These are phyloP conservation scores for Tilletia indica DNA, from an alignment of 1,284 basidiomycete species.

Conservation along the genomic window DNA sequence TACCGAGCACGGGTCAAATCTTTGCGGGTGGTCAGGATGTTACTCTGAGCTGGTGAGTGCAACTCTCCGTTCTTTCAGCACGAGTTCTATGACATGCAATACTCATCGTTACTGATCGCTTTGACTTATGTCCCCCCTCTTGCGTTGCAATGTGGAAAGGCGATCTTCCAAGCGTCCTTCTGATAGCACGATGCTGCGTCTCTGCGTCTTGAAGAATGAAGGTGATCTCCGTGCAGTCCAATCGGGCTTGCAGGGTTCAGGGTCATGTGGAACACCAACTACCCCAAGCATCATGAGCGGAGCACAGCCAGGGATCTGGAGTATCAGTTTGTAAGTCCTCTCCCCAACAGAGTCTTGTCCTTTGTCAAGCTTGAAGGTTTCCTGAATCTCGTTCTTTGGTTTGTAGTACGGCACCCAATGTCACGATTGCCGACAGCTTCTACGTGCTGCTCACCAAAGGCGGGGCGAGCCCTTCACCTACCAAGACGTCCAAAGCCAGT, in stretches of 20 bases:
- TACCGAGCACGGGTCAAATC: slow-evolving; percentile 3
- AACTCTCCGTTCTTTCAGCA: neutral
- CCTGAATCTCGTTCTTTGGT: too few relatives aligned
- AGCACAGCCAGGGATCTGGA: slow-evolving; percentile 5
- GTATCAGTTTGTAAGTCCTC: neutral
- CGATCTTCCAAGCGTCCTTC: neutral
- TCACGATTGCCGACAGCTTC: slow-evolving; percentile 13
- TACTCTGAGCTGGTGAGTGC: slow-evolving; percentile 12
- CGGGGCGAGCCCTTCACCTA: neutral
- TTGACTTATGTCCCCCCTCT: too few relatives aligned
- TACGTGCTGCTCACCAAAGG: neutral
- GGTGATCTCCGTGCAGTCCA: slow-evolving; percentile 10
- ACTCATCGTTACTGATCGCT: too few relatives aligned
- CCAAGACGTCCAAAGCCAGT: neutral
- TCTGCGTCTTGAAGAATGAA: slow-evolving; percentile 8
- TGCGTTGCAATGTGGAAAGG: neutral
- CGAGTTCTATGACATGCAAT: too few relatives aligned
- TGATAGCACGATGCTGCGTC: slow-evolving; percentile 8
- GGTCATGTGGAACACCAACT: slow-evolving; percentile 8
- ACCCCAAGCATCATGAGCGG: neutral
- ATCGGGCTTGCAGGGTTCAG: neutral
- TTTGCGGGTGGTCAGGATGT: slow-evolving; percentile 6
- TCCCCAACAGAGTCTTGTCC: neutral
- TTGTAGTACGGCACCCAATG: slow-evolving; percentile 1
- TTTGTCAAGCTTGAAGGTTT: too few relatives aligned